These are phyloP conservation scores for Ogataea paradorogensis DNA, from an alignment of 805 yeast genomes.

Conservation along the genomic window DNA sequence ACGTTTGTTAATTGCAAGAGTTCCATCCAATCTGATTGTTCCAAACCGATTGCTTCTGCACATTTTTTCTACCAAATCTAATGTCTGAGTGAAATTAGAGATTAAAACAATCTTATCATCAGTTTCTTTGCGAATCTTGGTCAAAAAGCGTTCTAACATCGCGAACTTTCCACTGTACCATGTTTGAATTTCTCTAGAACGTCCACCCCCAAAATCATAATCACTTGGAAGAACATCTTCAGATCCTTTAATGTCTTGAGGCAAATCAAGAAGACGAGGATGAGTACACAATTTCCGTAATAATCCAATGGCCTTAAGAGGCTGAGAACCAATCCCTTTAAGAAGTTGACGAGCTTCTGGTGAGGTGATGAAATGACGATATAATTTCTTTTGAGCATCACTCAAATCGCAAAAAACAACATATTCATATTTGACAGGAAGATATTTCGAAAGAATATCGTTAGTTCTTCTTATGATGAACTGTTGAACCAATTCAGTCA, in stretches of 20 bases:
- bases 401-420: conserved; percentile 88
- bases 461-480: conserved; percentile 94
- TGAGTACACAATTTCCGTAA: conserved; percentile 91
- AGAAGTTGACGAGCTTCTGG: conserved; percentile 69
- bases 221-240: conserved; percentile 70
- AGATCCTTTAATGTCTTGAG: conserved; percentile 73
- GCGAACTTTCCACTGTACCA: conserved; percentile 84
- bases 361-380: conserved; percentile 71
- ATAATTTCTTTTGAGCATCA: conserved; percentile 70
- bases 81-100: conserved; percentile 91
- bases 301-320: conserved; percentile 84
- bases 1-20: conserved; percentile 86
- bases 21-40: conserved; percentile 81
- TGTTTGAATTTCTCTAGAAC: conserved; percentile 71
- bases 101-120: conserved; percentile 93
- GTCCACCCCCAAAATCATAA: conserved; percentile 55
- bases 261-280: conserved; percentile 78
- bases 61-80: conserved; percentile 84
- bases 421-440: conserved; percentile 95
- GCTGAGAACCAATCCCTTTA: conserved; percentile 73
- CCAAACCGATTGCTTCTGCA: conserved; percentile 79
- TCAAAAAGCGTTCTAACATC: conserved; percentile 80
- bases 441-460: conserved; percentile 87
- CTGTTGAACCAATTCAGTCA: conserved; percentile 74
- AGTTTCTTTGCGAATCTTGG: conserved; percentile 72